Base-by-base conservation (phyloP, 108 stramenopile species). In the Poteriospumella lacustris region DNA sequence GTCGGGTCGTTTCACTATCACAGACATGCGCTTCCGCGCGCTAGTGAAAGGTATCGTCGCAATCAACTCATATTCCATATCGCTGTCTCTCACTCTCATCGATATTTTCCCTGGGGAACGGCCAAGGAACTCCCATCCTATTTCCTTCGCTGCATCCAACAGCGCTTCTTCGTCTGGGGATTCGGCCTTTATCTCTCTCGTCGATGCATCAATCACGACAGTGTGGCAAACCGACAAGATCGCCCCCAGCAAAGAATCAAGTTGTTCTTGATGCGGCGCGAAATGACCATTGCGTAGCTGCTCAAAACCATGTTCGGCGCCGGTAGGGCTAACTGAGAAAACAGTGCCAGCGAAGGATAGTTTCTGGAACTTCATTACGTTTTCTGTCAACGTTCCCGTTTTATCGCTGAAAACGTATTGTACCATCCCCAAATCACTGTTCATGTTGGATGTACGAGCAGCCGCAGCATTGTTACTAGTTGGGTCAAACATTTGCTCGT, bases 321-420 rank as follows among this genome's bases (percentile, higher is more conserved):
- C n/a, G n/a, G n/a, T n/a, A n/a, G n/a, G n/a, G n/a, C n/a, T n/a
- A n/a, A n/a, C n/a, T n/a, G n/a, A n/a, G 80, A 91, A 96, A 15
- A 89, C 58, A 59, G 80, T 78, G 44, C 92, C 93, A 68, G 90
- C 94, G 40, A 96, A 91, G 39, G 92, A 93, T 76, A 92, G 94
- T n/a, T 92, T 85, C 77, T 93, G 93, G 83, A 98, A 96, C 68
- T 91, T 85, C 97, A 98, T 98, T 0, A 96, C 88, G 80, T 98
- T 98, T 58, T 89, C 91, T 15, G 97, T 98, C 59, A 98, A 82
- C 29, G 97, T 98, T n/a, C 97, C 97, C 29, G 86, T 87, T 43
- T 87, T 87, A 67, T 87, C 86, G 42, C 73, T 77, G 82, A 83
- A 83, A 31, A 83, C 39, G 76, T 83, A 83, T 75, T 80, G 44